Base-by-base conservation (phyloP, 805 yeast genomes). In the Kluyveromyces wickerhamii region DNA sequence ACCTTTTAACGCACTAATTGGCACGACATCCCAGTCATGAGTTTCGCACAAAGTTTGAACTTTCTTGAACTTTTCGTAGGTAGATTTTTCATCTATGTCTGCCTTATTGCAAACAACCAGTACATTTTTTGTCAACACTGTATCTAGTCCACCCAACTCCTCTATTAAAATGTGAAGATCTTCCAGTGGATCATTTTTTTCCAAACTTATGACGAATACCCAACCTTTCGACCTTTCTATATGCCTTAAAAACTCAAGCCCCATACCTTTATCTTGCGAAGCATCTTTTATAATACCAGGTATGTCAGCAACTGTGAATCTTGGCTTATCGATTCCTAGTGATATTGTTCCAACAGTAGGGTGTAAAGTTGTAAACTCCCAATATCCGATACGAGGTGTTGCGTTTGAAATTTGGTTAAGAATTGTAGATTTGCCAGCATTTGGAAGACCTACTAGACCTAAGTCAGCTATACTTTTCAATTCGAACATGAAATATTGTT, bases 241-340 rank as follows among this genome's bases (percentile, higher is more conserved):
- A 55, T 92, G 98, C 36, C 96, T 70, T 43, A 92, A 62, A 57
- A 92, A 92, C 42, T 87, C 96, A 32, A 86, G 66, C 0, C 98
- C 98, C 83, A 92, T 79, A 2, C 98, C 98, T 53, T 72, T 79
- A 52, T 88, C 83, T 31, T 75, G 63, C 6, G 77, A 71, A 0
- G 98, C 97, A 5, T 95, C 96, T 55, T 77, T 71, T 40, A 92
- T 82, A 29, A 92, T 81, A 5, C 98, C 98, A 0, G 98, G 98
- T 38, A 92, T 92, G 62, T 92, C 98, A 1, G 97, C 97, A 1
- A 92, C 96, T 0, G 96, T 84, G 54, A 89, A 88, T 3, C 65
- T 58, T 4, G 72, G 74, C 39, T 69, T 68, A 44, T 77, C 83
- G 2, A 79, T 70, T 1, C 79, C 72, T 14, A 77, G 57, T 29